A percentile compares a stretch with the other conserved stretches of the same genome.
phyloP scores from a whole-genome alignment of 176 grass and related monocot genomes.

The Elaeis guineensis region DNA sequence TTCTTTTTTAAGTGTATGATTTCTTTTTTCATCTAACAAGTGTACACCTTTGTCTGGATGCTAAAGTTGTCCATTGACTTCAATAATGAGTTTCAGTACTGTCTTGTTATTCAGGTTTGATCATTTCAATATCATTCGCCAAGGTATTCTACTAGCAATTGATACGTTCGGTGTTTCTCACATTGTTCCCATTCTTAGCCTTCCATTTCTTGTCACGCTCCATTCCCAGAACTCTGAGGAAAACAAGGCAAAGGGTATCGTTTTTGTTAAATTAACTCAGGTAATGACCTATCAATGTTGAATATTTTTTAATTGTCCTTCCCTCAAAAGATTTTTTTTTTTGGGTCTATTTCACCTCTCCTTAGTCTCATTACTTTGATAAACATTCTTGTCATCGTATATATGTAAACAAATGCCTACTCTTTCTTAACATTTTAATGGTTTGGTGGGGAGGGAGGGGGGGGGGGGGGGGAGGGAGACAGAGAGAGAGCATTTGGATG shows the following conservation, averaged over 20 bases:
- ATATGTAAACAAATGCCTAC: too few relatives aligned
- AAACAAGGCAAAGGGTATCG: constrained; percentile 21
- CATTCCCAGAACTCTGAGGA: constrained; percentile 35
- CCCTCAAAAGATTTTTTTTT: neutral
- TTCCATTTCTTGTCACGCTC: constrained; percentile 64
- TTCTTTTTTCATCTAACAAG: too few relatives aligned
- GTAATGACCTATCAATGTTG: constrained; percentile 21
- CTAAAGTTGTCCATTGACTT: too few relatives aligned
- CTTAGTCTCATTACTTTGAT: too few relatives aligned
- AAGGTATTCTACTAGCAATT: constrained; percentile 75
- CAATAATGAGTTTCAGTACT: constrained; percentile 1
- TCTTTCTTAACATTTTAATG: too few relatives aligned
- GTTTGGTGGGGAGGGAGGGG: too few relatives aligned
- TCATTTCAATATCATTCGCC: constrained; percentile 77
- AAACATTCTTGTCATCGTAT: too few relatives aligned
- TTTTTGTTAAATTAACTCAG: constrained; percentile 43
- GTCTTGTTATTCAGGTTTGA: constrained; percentile 63
- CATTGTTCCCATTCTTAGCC: constrained; percentile 68
- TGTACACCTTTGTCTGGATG: too few relatives aligned
- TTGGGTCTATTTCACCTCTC: too few relatives aligned
- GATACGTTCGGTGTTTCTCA: constrained; percentile 94
- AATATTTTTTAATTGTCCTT: neutral
- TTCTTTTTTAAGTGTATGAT: too few relatives aligned
- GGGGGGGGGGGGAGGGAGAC: too few relatives aligned
- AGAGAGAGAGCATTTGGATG: too few relatives aligned